Evolutionary conservation across 352 stramenopile species (phyloP), one percentile per base, ranked within the genome.

Genomic region (Phytophthora colocasiae): DNA sequence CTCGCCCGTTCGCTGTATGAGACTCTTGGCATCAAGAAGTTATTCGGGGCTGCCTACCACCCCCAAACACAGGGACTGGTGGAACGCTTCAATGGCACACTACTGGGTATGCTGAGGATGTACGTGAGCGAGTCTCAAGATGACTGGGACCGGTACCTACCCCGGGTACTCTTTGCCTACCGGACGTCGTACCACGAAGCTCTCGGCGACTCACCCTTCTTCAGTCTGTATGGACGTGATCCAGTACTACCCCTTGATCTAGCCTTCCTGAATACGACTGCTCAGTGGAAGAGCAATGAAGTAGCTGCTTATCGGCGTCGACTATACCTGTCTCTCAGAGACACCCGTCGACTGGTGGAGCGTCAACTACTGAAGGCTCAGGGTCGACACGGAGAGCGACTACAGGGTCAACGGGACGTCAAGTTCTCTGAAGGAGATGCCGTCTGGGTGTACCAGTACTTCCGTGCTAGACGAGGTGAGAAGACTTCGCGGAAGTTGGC

Each of bases 181-280:
- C 39, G 52, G 2, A 60, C 52, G 2, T 49, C 52, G 0, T 60
- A 60, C 27, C 52, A 60, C 17, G 50, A 47, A 9, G 34, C 38
- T 24, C 36, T 58, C 4, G 34, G 50, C 4, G 34, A 58, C 26
- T 29, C 50, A 1, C 50, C 50, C 19, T 58, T 58, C 12, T 58
- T 58, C 22, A 58, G 50, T 6, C 9, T 58, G 14, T 58, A 58
- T n/a, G 50, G 50, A 1, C 6, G 50, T n/a, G 38, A 58, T 14
- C 34, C 36, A n/a, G 7, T 22, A 12, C 36, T 48, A 4, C 36
- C 50, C 3, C 6, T 58, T 0, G 50, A 58, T 6, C n/a, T 58
- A n/a, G 50, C 50, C 14, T 58, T 58, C 14, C 24, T 58, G 19
- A 58, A 58, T 12, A 58, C 50, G 0, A 39, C 2, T 6, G 32